These are phyloP conservation scores for Neoboletus brunneissimus DNA, from an alignment of 768 basidiomycete species.

Conservation along the genomic window DNA sequence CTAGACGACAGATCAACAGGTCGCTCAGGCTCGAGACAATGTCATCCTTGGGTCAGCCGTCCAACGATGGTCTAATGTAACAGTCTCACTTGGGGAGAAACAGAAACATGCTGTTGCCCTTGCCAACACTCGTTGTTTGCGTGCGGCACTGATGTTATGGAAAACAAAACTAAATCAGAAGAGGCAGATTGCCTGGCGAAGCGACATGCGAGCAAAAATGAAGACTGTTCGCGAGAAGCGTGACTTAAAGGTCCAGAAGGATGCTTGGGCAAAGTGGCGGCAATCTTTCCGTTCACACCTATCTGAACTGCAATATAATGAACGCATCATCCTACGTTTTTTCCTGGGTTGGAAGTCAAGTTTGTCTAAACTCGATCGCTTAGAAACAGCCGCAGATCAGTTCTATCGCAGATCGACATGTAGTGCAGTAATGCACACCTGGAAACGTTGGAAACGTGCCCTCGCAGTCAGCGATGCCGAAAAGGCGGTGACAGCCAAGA, in stretches of 20 bases:
- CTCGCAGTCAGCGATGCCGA: conserved; percentile 46
- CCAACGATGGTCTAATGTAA: conserved; percentile 56
- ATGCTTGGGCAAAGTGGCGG: conserved; percentile 68
- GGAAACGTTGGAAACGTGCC: conserved; percentile 57
- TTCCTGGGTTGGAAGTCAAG: conserved; percentile 54
- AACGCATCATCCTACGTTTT: conserved; percentile 42
- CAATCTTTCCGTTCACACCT: conserved; percentile 51
- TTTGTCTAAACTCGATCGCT: conserved; percentile 38
- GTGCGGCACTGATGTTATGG: conserved; percentile 50
- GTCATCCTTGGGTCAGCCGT: conserved; percentile 58
- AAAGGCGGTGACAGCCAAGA: conserved; percentile 41
- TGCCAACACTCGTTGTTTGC: conserved; percentile 45
- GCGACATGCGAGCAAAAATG: conserved; percentile 72
- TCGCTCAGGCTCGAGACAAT: conserved; percentile 64
- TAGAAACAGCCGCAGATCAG: conserved; percentile 51
- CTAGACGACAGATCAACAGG: conserved; percentile 71
- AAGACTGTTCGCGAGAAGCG: conserved; percentile 54
- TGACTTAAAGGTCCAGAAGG: conserved; percentile 50
- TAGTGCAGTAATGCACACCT: conserved; percentile 40
- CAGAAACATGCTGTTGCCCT: conserved; percentile 43
- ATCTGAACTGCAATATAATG: conserved; percentile 50
- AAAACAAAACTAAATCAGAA: conserved; percentile 49
- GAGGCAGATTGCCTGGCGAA: conserved; percentile 58
- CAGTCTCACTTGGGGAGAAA: conserved; percentile 36
- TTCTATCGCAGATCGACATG: conserved; percentile 40